Evolutionary conservation across 2,329 filamentous ascomycete species (phyloP), one percentile per base, ranked within the genome.

Genomic region (Pseudocercospora crystallina): DNA sequence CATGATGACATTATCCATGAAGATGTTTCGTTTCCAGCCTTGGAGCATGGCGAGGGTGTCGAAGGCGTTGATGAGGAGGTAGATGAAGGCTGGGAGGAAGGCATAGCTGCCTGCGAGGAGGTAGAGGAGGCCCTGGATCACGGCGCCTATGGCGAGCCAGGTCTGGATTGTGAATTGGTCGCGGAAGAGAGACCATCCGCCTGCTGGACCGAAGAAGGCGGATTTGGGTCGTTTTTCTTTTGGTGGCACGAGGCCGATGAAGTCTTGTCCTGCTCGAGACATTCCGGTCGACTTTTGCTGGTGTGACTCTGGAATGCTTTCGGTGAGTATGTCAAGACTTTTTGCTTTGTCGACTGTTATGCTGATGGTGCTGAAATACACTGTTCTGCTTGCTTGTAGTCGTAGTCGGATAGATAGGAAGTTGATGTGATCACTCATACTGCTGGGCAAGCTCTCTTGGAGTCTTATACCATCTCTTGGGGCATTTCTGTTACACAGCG

Each of bases 131-230:
- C 66, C 66, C 62, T 76, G 73, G 8, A 71, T 47, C 14, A 69
- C 49, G 30, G 69, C 70, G 32, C 74, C 72, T 11, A 75, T 17
- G 26, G 71, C 56, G 13, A 76, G 67, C 71, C 71, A 74, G 12
- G 71, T 73, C 9, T 68, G 60, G 49, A 75, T 61, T 15, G 63
- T 61, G 54, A 75, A 65, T 43, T 67, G 68, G 49, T 71, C 64
- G 14, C 71, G 69, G 15, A 72, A 56, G 20, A 69, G 34, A 15
- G 34, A 36, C 3, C 15, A 31, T 13, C 13, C 2, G 8, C 35
- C 49, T 3, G 52, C 55, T 26, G 54, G 48, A 11, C 52, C 53
- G 15, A 46, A 58, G 43, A 53, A 58, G 3, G 34, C 32, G 7
- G 53, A 49, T 13, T 37, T 34, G 5, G 55, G 55, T 20, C 49